phyloP scores from a whole-genome alignment of 1,139 yeast species.

The Yamadazyma songkhlaensis region DNA sequence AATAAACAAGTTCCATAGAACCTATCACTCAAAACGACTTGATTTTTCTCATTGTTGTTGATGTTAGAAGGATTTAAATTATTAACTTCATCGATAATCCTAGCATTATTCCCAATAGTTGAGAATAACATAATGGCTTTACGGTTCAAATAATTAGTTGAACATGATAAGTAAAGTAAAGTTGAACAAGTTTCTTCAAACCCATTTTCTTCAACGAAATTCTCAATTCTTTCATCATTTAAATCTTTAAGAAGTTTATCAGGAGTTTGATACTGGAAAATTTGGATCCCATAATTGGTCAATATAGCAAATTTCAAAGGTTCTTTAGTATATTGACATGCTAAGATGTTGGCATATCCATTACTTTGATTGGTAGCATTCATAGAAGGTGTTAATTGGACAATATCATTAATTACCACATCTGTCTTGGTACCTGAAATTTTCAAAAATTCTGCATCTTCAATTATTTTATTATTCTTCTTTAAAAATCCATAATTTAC shows the following conservation, averaged over 20 bases:
- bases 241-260: constrained; percentile 71
- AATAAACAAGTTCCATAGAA: constrained; percentile 88
- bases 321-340: constrained; percentile 71
- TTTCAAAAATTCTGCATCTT: constrained; percentile 75
- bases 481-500: constrained; percentile 83
- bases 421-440: constrained; percentile 25
- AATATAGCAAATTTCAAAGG: constrained; percentile 74
- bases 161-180: constrained; percentile 78
- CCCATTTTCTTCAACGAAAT: constrained; percentile 48
- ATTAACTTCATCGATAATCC: constrained; percentile 29
- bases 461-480: constrained; percentile 66
- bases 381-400: constrained; percentile 66
- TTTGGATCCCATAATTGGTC: constrained; percentile 74
- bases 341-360: constrained; percentile 81
- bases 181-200: constrained; percentile 81
- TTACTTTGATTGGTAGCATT: constrained; percentile 69
- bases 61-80: not conserved
- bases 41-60: constrained; percentile 17
- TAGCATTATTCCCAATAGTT: constrained; percentile 54
- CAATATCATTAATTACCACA: constrained; percentile 60
- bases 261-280: constrained; percentile 76
- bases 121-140: constrained; percentile 52
- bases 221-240: constrained; percentile 54
- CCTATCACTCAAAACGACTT: constrained; percentile 84
- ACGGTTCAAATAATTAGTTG: constrained; percentile 48